Conservation (phyloP, 2,329 filamentous ascomycete species). For the Trematosphaeria pertusa region DNA sequence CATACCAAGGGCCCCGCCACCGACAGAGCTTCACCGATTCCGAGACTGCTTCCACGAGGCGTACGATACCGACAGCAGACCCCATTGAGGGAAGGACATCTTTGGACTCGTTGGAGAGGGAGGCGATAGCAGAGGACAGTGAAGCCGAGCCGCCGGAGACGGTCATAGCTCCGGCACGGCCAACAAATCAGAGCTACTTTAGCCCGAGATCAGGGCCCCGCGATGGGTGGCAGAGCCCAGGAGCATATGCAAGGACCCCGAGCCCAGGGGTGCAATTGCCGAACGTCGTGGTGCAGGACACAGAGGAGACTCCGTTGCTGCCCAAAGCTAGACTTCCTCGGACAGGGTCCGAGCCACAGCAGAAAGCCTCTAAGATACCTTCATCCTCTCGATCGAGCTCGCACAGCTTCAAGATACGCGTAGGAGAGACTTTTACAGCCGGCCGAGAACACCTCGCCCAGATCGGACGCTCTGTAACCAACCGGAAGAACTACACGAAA, state of each 20-base stretch:
- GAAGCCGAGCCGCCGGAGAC: slow-evolving; percentile 62
- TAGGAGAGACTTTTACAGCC: slow-evolving; percentile 25
- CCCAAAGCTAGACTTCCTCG: slow-evolving; percentile 40
- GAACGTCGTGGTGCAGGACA: slow-evolving; percentile 37
- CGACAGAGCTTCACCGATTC: slow-evolving; percentile 34
- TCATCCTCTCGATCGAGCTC: slow-evolving; percentile 31
- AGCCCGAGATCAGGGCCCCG: slow-evolving; percentile 20
- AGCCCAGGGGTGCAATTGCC: slow-evolving; percentile 22
- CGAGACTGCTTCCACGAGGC: slow-evolving; percentile 27
- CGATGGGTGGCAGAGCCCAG: slow-evolving; percentile 9
- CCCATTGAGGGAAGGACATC: slow-evolving; percentile 34
- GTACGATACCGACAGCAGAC: slow-evolving; percentile 22
- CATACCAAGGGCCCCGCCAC: slow-evolving; percentile 36
- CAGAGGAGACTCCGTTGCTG: slow-evolving; percentile 49
- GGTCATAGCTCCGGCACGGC: slow-evolving; percentile 26
- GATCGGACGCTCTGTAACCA: slow-evolving; percentile 50
- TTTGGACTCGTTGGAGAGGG: slow-evolving; percentile 49
- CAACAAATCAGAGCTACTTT: slow-evolving; percentile 31
- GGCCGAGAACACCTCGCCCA: slow-evolving; percentile 29
- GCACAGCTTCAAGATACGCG: slow-evolving; percentile 21
- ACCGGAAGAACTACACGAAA: slow-evolving; percentile 76
- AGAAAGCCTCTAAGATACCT: slow-evolving; percentile 14
- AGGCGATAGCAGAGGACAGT: slow-evolving; percentile 67
- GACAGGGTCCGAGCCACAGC: slow-evolving; percentile 22
- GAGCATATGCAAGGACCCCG: slow-evolving; percentile 2